Conservation (phyloP, 169 alveolate genomes). For the Plasmodium blacklocki region DNA sequence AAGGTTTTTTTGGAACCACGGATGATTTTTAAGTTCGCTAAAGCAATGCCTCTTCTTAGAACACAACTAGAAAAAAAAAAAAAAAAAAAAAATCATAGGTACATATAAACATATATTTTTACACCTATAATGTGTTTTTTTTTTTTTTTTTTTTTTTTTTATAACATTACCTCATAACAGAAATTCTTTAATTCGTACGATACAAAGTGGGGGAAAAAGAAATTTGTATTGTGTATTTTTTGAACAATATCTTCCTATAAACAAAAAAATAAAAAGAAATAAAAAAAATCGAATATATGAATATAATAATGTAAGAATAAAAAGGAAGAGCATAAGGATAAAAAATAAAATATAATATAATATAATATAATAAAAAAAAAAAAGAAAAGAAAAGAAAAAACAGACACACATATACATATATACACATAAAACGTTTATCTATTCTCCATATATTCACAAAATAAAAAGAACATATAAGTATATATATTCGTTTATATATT, state of each 20-base stretch:
- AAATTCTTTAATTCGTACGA: slow-evolving; percentile 69
- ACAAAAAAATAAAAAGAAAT: background rate
- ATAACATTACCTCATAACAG: slow-evolving; percentile 50
- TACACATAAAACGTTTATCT: background rate
- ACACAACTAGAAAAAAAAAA: slow-evolving; percentile 34
- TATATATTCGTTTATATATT: background rate
- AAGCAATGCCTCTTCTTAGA: slow-evolving; percentile 59
- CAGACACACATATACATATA: background rate
- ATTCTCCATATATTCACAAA: too few species aligned
- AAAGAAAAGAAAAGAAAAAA: background rate
- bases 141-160: background rate
- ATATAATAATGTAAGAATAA: background rate
- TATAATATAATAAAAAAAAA: too few species aligned
- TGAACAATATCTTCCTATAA: slow-evolving; percentile 44
- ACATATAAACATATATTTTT: background rate
- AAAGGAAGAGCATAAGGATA: background rate
- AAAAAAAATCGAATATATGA: background rate
- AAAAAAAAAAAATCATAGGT: background rate
- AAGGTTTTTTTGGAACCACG: slow-evolving; percentile 70
- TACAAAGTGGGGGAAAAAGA: slow-evolving; percentile 71
- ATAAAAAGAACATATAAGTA: background rate
- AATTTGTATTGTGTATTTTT: slow-evolving; percentile 40
- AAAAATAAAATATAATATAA: too few species aligned
- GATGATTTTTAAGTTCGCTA: slow-evolving; percentile 66
- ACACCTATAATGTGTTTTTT: background rate